Evolutionary conservation across 1,139 yeast species (phyloP).

Genomic region (Geotrichum cucujoidarum): DNA sequence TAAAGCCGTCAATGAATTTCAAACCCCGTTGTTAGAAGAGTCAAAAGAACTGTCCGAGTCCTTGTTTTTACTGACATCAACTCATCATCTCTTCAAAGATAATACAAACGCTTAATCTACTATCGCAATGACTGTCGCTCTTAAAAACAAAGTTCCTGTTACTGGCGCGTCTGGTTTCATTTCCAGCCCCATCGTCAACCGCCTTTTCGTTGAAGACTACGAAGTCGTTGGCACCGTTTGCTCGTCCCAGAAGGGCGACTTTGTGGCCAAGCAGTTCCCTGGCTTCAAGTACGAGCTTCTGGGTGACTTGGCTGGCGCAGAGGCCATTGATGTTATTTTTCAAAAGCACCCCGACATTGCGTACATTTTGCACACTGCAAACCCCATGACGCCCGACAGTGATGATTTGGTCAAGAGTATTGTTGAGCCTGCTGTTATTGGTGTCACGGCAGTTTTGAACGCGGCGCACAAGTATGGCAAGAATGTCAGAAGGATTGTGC

Average conservation of each 20-base stretch:
- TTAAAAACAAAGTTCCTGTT: constrained; percentile 46
- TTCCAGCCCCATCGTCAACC: too few relatives aligned
- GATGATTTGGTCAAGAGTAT: constrained; percentile 20
- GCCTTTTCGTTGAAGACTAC: too few relatives aligned
- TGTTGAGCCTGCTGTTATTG: constrained; percentile 6
- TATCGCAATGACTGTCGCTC: constrained; percentile 55
- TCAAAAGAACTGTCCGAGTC: too few relatives aligned
- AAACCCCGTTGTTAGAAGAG: too few relatives aligned
- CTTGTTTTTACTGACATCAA: too few relatives aligned
- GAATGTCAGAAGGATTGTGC: constrained; percentile 1
- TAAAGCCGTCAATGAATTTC: too few relatives aligned
- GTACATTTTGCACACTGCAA: constrained; percentile 43
- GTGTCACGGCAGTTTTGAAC: constrained; percentile 1
- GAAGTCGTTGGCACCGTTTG: too few relatives aligned
- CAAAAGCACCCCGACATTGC: too few relatives aligned
- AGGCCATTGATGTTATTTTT: constrained; percentile 44
- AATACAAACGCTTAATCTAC: constrained; percentile 29
- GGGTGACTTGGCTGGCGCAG: constrained; percentile 45
- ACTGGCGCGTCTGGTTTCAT: too few relatives aligned
- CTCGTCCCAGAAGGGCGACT: too few relatives aligned
- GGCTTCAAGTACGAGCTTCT: constrained; percentile 27
- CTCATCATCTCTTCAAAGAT: too few relatives aligned
- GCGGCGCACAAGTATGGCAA: too few relatives aligned
- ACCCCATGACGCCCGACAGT: constrained; percentile 37
- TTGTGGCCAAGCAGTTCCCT: constrained; percentile 32